These are phyloP conservation scores for Populus deltoides DNA, from an alignment of 345 rosid species.

Conservation along the genomic window DNA sequence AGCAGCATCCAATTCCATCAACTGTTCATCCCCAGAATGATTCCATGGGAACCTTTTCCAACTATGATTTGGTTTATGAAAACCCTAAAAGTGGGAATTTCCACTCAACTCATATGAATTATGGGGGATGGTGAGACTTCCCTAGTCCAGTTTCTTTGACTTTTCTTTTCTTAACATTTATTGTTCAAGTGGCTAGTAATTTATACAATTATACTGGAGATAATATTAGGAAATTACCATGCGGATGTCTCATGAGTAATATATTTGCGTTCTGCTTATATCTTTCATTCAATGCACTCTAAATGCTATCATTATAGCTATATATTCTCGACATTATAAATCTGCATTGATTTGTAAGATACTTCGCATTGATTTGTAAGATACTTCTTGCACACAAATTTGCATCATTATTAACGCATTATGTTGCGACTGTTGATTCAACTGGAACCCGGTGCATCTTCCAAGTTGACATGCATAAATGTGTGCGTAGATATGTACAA, in stretches of 20 bases:
- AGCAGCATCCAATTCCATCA: conserved; percentile 6
- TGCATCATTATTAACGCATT: not conserved
- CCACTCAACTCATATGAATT: conserved; percentile 3
- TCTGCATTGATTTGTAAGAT: not conserved
- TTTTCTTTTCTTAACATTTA: not conserved
- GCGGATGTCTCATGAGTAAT: not conserved
- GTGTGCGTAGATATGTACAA: not conserved
- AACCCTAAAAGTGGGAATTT: conserved; percentile 3
- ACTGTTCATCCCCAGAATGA: conserved; percentile 2
- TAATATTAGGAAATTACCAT: not conserved
- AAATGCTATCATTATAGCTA: not conserved
- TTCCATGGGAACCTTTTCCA: not conserved
- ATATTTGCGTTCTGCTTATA: not conserved
- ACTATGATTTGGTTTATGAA: not conserved
- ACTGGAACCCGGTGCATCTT: not conserved
- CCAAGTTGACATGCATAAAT: not conserved
- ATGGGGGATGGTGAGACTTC: conserved; percentile 15
- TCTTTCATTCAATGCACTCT: not conserved
- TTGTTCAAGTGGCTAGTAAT: not conserved
- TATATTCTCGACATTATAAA: not conserved
- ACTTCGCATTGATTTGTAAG: not conserved
- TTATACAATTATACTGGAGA: not conserved
- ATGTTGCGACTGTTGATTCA: not conserved
- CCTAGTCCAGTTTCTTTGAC: not conserved
- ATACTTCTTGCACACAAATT: not conserved